phyloP scores from a whole-genome alignment of 2,329 filamentous ascomycete genomes.

The Alternaria solani region DNA sequence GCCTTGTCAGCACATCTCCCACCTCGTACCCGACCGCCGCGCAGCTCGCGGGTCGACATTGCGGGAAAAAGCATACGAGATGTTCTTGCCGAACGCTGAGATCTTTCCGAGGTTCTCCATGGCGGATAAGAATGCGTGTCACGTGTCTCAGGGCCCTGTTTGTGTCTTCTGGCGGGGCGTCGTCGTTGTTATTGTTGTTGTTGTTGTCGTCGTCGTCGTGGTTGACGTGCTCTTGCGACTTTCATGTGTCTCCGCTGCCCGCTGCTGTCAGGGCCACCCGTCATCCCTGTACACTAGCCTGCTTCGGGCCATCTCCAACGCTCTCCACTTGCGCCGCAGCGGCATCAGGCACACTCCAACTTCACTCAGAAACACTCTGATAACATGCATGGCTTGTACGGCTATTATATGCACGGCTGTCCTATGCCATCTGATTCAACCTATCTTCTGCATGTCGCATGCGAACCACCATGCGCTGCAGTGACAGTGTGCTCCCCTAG shows the following conservation, averaged over 20 bases:
- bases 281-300: slow-evolving; percentile 30
- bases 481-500: background rate
- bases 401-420: background rate
- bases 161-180: slow-evolving; percentile 9
- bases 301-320: slow-evolving; percentile 1
- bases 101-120: slow-evolving; percentile 82
- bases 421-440: background rate
- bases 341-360: background rate
- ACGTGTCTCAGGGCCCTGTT: slow-evolving; percentile 8
- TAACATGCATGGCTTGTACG: background rate
- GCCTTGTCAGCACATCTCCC: slow-evolving; percentile 48
- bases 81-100: slow-evolving; percentile 73
- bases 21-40: background rate
- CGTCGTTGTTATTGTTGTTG: slow-evolving; percentile 23
- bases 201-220: slow-evolving; percentile 13
- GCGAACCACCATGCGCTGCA: background rate
- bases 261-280: slow-evolving; percentile 15
- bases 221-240: slow-evolving; percentile 27
- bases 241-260: slow-evolving; percentile 34
- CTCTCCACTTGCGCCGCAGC: background rate
- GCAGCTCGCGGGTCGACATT: background rate
- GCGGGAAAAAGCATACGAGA: slow-evolving; percentile 61
- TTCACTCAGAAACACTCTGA: background rate
- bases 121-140: slow-evolving; percentile 21
- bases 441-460: background rate